phyloP scores from a whole-genome alignment of 2,329 filamentous ascomycete species.

The Teratosphaeria destructans region DNA sequence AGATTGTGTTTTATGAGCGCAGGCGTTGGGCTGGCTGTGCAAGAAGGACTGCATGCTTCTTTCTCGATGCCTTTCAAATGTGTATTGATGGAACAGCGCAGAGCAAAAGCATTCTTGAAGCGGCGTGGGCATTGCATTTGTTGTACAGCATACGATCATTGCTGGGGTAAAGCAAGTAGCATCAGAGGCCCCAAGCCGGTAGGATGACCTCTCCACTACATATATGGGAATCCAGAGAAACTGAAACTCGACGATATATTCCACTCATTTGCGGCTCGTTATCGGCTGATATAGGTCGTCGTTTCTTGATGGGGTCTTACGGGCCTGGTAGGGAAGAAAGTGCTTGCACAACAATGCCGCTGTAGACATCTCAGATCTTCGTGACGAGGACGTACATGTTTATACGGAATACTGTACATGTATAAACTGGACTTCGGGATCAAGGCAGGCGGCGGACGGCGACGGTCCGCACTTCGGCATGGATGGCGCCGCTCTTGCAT shows the following conservation, averaged over 20 bases:
- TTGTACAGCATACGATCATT: not conserved
- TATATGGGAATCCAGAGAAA: not conserved
- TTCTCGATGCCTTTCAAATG: not conserved
- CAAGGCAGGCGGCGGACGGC: not conserved
- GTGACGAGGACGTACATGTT: no score
- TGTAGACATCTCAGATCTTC: no score
- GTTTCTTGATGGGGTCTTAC: no score
- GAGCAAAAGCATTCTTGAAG: conserved; percentile 1
- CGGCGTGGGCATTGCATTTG: conserved; percentile 1
- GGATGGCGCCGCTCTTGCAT: not conserved
- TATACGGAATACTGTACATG: not conserved
- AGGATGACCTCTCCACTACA: conserved; percentile 16
- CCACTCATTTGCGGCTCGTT: no score
- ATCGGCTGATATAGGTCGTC: not conserved
- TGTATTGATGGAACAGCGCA: not conserved
- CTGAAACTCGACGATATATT: no score
- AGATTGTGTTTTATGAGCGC: not conserved
- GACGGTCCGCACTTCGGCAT: no score
- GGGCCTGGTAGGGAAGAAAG: no score
- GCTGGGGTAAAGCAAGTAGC: not conserved
- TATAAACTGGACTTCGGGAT: not conserved
- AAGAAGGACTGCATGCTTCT: not conserved
- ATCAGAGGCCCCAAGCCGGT: conserved; percentile 12
- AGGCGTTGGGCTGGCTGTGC: conserved; percentile 7
- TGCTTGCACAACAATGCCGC: no score